These are phyloP conservation scores for Chenopodium berlandieri DNA, from an alignment of 148 eudicot species.

Conservation along the genomic window DNA sequence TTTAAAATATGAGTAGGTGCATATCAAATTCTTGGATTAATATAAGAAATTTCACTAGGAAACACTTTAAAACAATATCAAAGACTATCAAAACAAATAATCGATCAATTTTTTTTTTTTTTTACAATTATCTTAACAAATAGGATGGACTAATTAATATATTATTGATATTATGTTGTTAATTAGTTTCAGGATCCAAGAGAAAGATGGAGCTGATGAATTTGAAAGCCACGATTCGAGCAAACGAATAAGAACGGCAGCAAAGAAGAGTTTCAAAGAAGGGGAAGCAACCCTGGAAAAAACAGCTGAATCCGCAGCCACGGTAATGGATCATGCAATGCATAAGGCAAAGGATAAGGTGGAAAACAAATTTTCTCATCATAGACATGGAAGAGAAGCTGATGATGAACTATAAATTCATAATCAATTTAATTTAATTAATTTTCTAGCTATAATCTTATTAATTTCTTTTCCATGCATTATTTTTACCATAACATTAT, in stretches of 20 bases:
- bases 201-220: neutral
- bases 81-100: too few relatives aligned
- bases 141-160: neutral
- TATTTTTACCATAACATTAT: neutral
- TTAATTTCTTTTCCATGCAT: neutral
- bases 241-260: constrained; percentile 30
- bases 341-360: constrained; percentile 43
- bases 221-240: constrained; percentile 7
- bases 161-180: too few relatives aligned
- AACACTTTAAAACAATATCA: too few relatives aligned
- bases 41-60: too few relatives aligned
- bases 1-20: too few relatives aligned
- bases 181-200: constrained; percentile 31
- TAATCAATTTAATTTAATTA: neutral
- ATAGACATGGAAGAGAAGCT: constrained; percentile 5
- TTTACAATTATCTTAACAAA: too few relatives aligned
- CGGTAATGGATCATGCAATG: constrained; percentile 28
- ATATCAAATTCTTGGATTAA: too few relatives aligned
- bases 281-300: constrained; percentile 35
- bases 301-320: constrained; percentile 40
- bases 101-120: too few relatives aligned
- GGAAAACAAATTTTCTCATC: constrained; percentile 24
- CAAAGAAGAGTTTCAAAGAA: constrained; percentile 30
- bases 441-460: neutral
- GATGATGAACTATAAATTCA: constrained; percentile 7